Base-by-base conservation (phyloP, 192 early-diverging fungal species). In the Backusella westeae region DNA sequence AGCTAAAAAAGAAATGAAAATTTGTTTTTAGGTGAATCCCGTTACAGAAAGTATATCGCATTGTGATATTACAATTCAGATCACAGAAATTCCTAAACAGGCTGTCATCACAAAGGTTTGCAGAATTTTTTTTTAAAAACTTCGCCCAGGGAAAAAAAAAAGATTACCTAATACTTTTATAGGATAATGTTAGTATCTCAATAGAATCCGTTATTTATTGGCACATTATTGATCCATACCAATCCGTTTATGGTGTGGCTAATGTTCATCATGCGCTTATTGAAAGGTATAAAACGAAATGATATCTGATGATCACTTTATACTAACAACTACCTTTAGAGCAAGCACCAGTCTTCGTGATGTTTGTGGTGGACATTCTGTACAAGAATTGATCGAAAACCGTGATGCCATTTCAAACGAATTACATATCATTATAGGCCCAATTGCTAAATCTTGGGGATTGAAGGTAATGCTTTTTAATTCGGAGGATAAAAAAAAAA, bases 151-250 rank as follows among this genome's bases (percentile, higher is more conserved):
- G 6, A 75, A 19, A 36, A 10, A 42, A 34, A 17, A 17, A 17
- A 6, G 42, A 44, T 44, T 19, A 44, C 42, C 42, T 44, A 44
- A 44, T 44, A 17, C 1, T 17, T 44, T 17, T 9, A 10, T 46
- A 71, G 83, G 95, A 97, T 85, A 98, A 98, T 77, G 94, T 96
- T 73, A 91, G 87, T 32, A 88, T 96, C 41, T 78, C 79, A 9
- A 96, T 98, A 71, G 96, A 96, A 77, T 91, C 92, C 0, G 94
- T 98, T 4, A 83, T 98, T 2, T 97, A 91, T 75, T 97, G 94
- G 94, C 91, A 96, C 67, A 74, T 93, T 42, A 81, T 88, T 19
- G 92, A 95, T 73, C 94, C 94, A 12, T 96, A 93, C 56, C 85
- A 93, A 67, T 89, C 94, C 8, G 85, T 88, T 17, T 98, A 89